Conservation (phyloP, 2,329 filamentous ascomycete genomes). For the Aspergillus niger region DNA sequence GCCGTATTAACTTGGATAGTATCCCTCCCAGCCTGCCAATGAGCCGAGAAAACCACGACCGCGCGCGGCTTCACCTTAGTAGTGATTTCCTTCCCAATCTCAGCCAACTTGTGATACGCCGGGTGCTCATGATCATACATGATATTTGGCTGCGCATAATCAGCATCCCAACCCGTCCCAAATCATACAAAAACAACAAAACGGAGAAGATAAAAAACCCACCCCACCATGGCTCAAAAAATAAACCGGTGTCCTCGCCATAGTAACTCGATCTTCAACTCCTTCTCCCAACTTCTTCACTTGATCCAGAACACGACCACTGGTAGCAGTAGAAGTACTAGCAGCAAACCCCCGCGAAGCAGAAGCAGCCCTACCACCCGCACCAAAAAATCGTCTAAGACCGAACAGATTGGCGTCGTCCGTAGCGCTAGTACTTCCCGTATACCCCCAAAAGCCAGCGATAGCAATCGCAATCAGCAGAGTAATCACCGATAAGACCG, state of each 20-base stretch:
- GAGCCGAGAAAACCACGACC: constrained; percentile 74
- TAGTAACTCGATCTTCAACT: constrained; percentile 19
- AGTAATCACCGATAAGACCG: neutral
- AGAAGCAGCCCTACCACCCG: neutral
- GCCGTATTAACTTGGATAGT: constrained; percentile 67
- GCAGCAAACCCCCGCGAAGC: neutral
- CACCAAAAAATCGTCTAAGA: constrained; percentile 26
- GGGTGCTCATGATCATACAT: constrained; percentile 71
- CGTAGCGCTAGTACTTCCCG: neutral
- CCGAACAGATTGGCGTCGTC: constrained; percentile 31
- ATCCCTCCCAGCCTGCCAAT: constrained; percentile 66
- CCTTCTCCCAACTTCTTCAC: neutral
- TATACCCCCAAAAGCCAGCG: neutral
- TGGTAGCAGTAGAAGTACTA: neutral
- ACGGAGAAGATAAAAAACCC: constrained; percentile 16
- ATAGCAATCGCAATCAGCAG: neutral
- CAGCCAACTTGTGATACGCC: constrained; percentile 64
- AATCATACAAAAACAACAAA: neutral
- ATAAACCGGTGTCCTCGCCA: constrained; percentile 51
- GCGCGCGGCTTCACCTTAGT: constrained; percentile 69
- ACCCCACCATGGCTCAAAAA: constrained; percentile 55
- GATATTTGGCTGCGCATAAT: constrained; percentile 54
- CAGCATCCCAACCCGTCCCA: neutral
- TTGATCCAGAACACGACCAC: neutral
- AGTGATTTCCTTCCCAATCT: constrained; percentile 70